These are phyloP conservation scores for Wickerhamomyces rabaulensis DNA, from an alignment of 805 yeast species.

Conservation along the genomic window DNA sequence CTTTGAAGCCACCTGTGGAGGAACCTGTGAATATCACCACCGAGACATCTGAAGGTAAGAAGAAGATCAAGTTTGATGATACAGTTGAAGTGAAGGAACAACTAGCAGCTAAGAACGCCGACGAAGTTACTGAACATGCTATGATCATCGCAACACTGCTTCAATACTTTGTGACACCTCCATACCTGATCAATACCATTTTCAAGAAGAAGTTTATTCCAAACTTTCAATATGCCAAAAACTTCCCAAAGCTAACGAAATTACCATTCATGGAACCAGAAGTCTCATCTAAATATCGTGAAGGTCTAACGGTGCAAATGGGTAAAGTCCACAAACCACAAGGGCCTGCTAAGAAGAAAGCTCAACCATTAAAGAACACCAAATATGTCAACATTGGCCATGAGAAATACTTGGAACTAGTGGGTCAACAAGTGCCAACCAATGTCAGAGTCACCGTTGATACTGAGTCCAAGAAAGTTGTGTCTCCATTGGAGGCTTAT, in stretches of 20 bases:
- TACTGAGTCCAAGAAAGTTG: constrained; percentile 51
- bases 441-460: constrained; percentile 83
- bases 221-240: constrained; percentile 58
- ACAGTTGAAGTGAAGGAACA: constrained; percentile 22
- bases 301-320: constrained; percentile 51
- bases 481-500: constrained; percentile 68
- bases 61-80: constrained; percentile 30
- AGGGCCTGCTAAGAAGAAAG: constrained; percentile 34
- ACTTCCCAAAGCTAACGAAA: constrained; percentile 65
- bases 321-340: constrained; percentile 28
- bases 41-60: constrained; percentile 15
- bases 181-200: constrained; percentile 62
- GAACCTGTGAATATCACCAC: constrained; percentile 17
- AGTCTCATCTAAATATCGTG: constrained; percentile 42
- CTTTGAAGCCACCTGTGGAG: constrained; percentile 26
- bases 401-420: constrained; percentile 50
- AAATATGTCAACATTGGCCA: constrained; percentile 76
- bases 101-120: constrained; percentile 15
- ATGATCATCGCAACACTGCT: constrained; percentile 61
- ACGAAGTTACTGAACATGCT: constrained; percentile 30
- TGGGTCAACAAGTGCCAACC: constrained; percentile 59
- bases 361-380: constrained; percentile 51
- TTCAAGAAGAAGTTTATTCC: constrained; percentile 43
- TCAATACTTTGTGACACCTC: constrained; percentile 82
- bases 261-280: constrained; percentile 64